These are phyloP conservation scores for Lepidium campestre DNA, from an alignment of 441 rosid species.

Conservation along the genomic window DNA sequence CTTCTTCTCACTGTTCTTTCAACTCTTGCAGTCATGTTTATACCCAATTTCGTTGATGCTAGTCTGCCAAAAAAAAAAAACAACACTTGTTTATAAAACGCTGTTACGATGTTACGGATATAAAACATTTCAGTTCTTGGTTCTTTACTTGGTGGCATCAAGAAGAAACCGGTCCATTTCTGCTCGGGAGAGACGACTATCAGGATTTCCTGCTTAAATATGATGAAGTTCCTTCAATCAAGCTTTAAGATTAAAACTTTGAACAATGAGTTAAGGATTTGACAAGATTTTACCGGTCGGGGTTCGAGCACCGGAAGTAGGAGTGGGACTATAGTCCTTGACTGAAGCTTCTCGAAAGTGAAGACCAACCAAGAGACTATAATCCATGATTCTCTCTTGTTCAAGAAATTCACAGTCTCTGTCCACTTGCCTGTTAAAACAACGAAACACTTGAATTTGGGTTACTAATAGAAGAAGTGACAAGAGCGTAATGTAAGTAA, in stretches of 20 bases:
- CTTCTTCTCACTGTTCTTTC: conserved; percentile 65
- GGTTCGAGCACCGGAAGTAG: conserved; percentile 53
- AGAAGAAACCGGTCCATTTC: conserved; percentile 55
- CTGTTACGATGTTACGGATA: not conserved
- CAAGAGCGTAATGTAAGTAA: not conserved
- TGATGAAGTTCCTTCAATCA: conserved; percentile 7
- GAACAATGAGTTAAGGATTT: not conserved
- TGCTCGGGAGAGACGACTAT: conserved; percentile 47
- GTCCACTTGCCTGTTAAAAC: conserved; percentile 74
- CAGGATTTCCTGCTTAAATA: conserved; percentile 42
- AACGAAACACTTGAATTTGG: not conserved
- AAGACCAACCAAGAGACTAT: conserved; percentile 86
- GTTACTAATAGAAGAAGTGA: not conserved
- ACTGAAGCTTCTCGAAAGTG: conserved; percentile 65
- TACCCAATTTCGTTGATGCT: conserved; percentile 67
- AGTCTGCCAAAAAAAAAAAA: conserved; percentile 42
- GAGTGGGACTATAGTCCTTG: conserved; percentile 33
- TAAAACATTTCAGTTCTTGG: not conserved
- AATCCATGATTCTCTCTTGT: conserved; percentile 95
- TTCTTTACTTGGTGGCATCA: conserved; percentile 60
- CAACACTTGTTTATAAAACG: not conserved
- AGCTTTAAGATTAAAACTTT: conserved; percentile 10
- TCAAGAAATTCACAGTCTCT: conserved; percentile 93
- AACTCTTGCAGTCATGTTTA: conserved; percentile 71
- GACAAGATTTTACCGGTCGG: conserved; percentile 50